Percentiles rank a stretch among this genome's conserved stretches.
Evolutionary conservation across 768 basidiomycete genomes (phyloP).

Genomic region (Hebeloma cylindrosporum): DNA sequence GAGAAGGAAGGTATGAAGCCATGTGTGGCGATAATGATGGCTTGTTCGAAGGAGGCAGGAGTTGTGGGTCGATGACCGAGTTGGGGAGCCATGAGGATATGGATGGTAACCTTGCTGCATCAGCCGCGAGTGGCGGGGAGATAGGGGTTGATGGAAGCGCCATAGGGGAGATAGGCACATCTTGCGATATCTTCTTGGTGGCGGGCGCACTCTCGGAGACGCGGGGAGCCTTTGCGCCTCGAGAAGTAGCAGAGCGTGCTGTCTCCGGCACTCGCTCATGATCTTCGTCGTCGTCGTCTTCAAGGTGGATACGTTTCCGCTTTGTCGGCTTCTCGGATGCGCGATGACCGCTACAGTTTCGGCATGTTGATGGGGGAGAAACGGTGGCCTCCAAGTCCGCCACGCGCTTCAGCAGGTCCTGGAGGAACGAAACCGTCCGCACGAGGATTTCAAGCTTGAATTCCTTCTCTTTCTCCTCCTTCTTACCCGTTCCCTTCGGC

Average conservation of each 20-base stretch:
- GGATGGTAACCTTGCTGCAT: conserved; percentile 52
- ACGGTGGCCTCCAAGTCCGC: conserved; percentile 32
- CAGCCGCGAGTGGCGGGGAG: conserved; percentile 1
- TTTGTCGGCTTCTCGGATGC: conserved; percentile 14
- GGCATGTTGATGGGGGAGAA: conserved; percentile 20
- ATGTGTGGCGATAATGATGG: conserved; percentile 16
- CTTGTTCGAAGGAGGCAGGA: conserved; percentile 9
- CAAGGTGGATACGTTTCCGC: conserved; percentile 14
- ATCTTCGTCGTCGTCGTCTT: conserved; percentile 8
- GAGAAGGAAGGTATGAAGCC: conserved; percentile 48
- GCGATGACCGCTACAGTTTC: conserved; percentile 19
- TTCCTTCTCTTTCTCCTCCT: conserved; percentile 71
- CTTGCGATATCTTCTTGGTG: too few species aligned
- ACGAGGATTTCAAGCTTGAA: conserved; percentile 92
- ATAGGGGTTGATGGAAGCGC: conserved; percentile 10
- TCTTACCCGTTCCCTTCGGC: conserved; percentile 41
- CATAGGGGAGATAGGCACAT: too few species aligned
- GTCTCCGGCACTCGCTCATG: not conserved
- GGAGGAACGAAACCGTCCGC: conserved; percentile 76
- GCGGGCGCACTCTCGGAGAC: conserved; percentile 13
- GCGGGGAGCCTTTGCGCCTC: not conserved
- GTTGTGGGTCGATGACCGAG: conserved; percentile 33
- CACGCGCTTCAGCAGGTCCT: conserved; percentile 64
- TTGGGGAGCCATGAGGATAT: conserved; percentile 69
- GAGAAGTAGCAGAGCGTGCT: not conserved